Percentiles rank a stretch among this genome's conserved stretches.
These are phyloP conservation scores for Monosporascus sp. DNA, from an alignment of 2,329 filamentous ascomycete species.

Conservation along the genomic window DNA sequence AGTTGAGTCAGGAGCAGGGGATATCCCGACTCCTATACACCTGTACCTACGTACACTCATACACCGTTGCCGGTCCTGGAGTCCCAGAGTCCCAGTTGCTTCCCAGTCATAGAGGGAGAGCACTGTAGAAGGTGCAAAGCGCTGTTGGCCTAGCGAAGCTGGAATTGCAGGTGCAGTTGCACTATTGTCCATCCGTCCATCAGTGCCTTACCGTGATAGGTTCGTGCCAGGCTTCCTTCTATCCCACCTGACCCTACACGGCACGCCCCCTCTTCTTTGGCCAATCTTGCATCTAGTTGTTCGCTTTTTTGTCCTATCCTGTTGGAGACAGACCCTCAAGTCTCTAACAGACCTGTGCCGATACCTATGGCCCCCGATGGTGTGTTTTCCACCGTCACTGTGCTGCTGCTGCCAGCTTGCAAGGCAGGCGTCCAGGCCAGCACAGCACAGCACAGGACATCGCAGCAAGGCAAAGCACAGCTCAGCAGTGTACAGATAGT, in stretches of 20 bases:
- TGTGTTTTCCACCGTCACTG: not conserved
- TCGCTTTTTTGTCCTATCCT: not conserved
- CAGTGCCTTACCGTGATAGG: not conserved
- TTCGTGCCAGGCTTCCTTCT: not conserved
- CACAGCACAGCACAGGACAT: not conserved
- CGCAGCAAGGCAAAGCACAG: not conserved
- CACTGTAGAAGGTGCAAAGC: too few species aligned
- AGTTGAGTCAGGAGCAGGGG: not conserved
- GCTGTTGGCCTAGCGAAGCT: not conserved
- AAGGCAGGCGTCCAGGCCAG: not conserved
- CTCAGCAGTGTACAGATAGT: not conserved
- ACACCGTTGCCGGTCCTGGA: not conserved
- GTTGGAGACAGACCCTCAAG: not conserved
- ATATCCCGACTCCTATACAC: not conserved
- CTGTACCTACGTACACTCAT: not conserved
- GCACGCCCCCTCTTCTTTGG: not conserved
- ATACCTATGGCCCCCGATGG: not conserved
- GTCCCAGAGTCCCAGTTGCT: too few species aligned
- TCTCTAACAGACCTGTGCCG: not conserved
- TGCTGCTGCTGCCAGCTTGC: not conserved
- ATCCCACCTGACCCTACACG: not conserved
- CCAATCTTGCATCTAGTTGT: not conserved
- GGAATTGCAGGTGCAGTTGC: not conserved
- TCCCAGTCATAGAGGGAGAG: too few species aligned
- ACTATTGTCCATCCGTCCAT: not conserved